Evolutionary conservation across 768 basidiomycete species (phyloP).

Genomic region (Mycena sanguinolenta): DNA sequence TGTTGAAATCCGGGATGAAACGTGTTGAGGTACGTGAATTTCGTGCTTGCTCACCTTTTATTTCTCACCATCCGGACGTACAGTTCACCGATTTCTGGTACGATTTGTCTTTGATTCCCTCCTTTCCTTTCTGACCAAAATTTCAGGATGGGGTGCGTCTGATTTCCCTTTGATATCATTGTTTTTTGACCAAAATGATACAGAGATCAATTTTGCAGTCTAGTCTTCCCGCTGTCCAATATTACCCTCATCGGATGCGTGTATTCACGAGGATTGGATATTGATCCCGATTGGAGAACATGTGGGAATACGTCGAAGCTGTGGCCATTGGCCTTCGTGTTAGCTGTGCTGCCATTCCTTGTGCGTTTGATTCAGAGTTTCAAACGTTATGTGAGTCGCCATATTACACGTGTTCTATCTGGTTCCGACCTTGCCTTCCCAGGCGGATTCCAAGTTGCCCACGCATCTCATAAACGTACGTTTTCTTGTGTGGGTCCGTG

Average conservation of each 20-base stretch:
- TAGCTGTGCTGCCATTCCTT: constrained; percentile 76
- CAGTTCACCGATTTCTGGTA: constrained; percentile 91
- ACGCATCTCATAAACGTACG: constrained; percentile 92
- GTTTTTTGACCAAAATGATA: not conserved
- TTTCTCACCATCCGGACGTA: constrained; percentile 1
- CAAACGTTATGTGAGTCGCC: constrained; percentile 75
- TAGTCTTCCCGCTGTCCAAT: constrained; percentile 80
- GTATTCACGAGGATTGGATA: constrained; percentile 68
- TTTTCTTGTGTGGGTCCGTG: not conserved
- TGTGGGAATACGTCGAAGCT: constrained; percentile 59
- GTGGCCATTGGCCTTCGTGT: constrained; percentile 76
- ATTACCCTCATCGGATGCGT: constrained; percentile 83
- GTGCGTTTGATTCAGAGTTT: constrained; percentile 89
- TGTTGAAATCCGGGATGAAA: constrained; percentile 76
- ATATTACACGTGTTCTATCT: not conserved
- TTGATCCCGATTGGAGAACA: constrained; percentile 49
- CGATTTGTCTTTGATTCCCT: constrained; percentile 33
- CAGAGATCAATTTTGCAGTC: constrained; percentile 87
- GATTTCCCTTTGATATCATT: too few species aligned
- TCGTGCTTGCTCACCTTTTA: constrained; percentile 15
- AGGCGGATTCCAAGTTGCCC: constrained; percentile 71
- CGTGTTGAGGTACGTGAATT: constrained; percentile 75
- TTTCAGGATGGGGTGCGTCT: too few species aligned
- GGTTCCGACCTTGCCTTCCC: not conserved
- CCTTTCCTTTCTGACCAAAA: not conserved